phyloP scores from a whole-genome alignment of 1,284 basidiomycete species.

The Melampsora larici-populina region DNA sequence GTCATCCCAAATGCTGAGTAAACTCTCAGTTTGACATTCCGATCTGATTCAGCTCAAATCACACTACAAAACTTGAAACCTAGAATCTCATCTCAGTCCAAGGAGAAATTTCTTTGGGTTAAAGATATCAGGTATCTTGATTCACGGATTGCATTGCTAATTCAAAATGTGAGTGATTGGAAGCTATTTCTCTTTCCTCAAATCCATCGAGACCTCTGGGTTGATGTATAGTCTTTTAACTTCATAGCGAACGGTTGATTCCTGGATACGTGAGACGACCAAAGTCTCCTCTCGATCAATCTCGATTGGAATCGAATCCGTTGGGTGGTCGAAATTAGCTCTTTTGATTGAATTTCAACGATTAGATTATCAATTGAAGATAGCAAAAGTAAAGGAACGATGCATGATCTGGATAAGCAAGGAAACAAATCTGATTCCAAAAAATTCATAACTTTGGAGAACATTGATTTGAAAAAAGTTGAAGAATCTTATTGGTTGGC shows the following conservation, averaged over 20 bases:
- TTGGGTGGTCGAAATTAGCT: background rate
- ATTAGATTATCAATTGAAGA: slow-evolving; percentile 5
- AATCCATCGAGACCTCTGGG: background rate
- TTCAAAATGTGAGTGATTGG: slow-evolving; percentile 75
- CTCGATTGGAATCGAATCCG: too few relatives aligned
- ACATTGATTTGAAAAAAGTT: background rate
- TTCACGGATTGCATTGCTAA: slow-evolving; percentile 91
- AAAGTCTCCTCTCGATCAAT: too few relatives aligned
- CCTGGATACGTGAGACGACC: too few relatives aligned
- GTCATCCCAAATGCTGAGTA: too few relatives aligned
- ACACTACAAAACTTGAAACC: too few relatives aligned
- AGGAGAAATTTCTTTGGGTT: slow-evolving; percentile 87
- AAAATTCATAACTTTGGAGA: background rate
- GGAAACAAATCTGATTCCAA: background rate
- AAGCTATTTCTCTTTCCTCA: background rate
- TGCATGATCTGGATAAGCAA: background rate
- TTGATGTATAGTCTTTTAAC: background rate
- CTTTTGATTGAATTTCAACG: slow-evolving; percentile 7
- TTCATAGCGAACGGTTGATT: slow-evolving; percentile 60
- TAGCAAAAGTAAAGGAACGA: background rate
- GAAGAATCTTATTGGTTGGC: background rate
- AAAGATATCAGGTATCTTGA: slow-evolving; percentile 97
- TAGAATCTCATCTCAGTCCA: slow-evolving; percentile 51
- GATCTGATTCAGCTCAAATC: too few relatives aligned
- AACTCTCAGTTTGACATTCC: too few relatives aligned